Evolutionary conservation across 192 early-diverging fungal genomes (phyloP).

Genomic region (Geosiphon pyriformis): DNA sequence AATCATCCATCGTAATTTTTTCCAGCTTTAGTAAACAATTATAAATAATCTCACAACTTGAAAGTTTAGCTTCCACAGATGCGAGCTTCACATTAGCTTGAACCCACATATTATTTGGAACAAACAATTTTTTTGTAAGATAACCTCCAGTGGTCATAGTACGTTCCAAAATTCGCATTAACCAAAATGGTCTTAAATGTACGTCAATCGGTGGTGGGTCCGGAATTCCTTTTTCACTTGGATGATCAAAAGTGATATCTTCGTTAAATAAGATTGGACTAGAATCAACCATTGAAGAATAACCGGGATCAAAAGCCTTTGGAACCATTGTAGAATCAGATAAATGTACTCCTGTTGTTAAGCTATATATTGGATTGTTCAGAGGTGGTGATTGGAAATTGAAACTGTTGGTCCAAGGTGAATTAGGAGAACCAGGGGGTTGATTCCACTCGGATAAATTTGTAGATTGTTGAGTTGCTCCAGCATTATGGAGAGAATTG

Average conservation of each 20-base stretch:
- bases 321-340: constrained; percentile 3
- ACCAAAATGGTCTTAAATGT: constrained; percentile 36
- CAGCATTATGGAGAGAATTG: background rate
- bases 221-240: background rate
- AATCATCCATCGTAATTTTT: constrained; percentile 15
- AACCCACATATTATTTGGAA: constrained; percentile 35
- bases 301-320: constrained; percentile 14
- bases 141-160: constrained; percentile 38
- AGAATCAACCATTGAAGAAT: background rate
- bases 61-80: constrained; percentile 33
- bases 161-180: constrained; percentile 37
- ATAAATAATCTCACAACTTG: constrained; percentile 31
- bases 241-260: background rate
- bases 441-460: background rate
- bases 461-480: background rate
- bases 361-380: constrained; percentile 5
- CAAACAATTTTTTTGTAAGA: constrained; percentile 37
- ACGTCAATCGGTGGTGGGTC: constrained; percentile 33
- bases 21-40: constrained; percentile 26
- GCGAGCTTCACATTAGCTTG: constrained; percentile 34
- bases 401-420: constrained; percentile 10
- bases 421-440: constrained; percentile 16
- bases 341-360: background rate
- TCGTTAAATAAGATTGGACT: constrained; percentile 2
- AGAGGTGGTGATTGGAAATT: constrained; percentile 9